phyloP scores from a whole-genome alignment of 2,329 filamentous ascomycete genomes.

The Cyanodermella asteris region DNA sequence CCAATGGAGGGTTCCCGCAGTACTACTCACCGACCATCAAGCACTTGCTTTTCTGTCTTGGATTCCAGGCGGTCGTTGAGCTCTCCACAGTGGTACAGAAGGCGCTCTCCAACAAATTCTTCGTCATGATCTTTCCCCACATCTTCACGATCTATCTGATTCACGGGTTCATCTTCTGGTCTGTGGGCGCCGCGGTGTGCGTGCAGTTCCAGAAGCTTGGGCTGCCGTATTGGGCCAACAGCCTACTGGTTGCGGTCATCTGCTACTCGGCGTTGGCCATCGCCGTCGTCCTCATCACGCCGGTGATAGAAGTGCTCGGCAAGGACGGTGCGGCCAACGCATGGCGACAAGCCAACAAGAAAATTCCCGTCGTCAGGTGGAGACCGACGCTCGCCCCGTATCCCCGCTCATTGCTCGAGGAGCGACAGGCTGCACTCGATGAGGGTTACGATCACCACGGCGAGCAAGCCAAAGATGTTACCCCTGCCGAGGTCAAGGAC shows the following conservation, averaged over 20 bases:
- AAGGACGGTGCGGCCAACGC: conserved; percentile 7
- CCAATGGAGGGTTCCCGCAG: conserved; percentile 16
- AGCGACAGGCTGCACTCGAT: no score
- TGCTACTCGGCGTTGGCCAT: conserved; percentile 8
- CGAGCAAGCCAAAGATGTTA: no score
- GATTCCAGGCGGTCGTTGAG: conserved; percentile 15
- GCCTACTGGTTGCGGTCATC: conserved; percentile 8
- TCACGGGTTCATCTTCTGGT: conserved; percentile 19
- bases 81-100: conserved; percentile 18
- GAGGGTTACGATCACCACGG: no score
- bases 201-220: conserved; percentile 7
- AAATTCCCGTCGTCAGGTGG: conserved; percentile 2
- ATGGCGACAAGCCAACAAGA: conserved; percentile 5
- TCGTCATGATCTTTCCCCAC: conserved; percentile 24
- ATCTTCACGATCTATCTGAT: conserved; percentile 28
- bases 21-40: conserved; percentile 24
- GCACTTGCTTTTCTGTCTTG: conserved; percentile 18
- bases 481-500: no score
- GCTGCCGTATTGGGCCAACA: conserved; percentile 10
- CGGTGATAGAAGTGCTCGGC: conserved; percentile 8
- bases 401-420: no score
- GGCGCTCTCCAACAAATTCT: conserved; percentile 17
- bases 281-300: conserved; percentile 9
- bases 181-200: conserved; percentile 10
- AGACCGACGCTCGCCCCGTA: background rate